Conservation (phyloP, 495 filamentous ascomycete species). For the Viridothelium virens region DNA sequence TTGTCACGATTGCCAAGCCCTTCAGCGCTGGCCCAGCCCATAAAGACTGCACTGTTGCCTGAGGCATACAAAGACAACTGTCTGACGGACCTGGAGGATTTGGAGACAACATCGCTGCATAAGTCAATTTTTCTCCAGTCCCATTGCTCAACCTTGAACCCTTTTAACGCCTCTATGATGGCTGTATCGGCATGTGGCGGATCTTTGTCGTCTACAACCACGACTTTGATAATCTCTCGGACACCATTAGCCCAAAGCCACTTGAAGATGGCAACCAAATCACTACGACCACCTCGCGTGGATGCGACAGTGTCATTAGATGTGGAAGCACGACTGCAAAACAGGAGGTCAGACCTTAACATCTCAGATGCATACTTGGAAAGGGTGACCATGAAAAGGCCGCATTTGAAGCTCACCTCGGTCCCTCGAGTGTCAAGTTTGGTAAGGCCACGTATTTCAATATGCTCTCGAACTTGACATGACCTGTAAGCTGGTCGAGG, state of each 20-base stretch:
- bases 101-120: background rate
- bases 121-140: background rate
- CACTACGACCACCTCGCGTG: background rate
- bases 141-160: background rate
- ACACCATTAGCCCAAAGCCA: background rate
- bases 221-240: background rate
- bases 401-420: background rate
- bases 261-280: background rate
- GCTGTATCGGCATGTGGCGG: background rate
- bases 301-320: too few species aligned
- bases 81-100: background rate
- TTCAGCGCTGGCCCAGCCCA: background rate
- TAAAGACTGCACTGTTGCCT: background rate
- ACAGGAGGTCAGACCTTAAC: too few species aligned
- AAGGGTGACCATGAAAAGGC: background rate
- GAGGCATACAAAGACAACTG: background rate
- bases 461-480: background rate
- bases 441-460: background rate
- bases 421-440: background rate
- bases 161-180: background rate
- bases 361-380: too few species aligned
- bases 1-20: too few species aligned
- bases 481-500: background rate
- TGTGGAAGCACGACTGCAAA: background rate
- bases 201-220: background rate